Evolutionary conservation across 306 rosid species (phyloP).

Genomic region (Corylus americana): DNA sequence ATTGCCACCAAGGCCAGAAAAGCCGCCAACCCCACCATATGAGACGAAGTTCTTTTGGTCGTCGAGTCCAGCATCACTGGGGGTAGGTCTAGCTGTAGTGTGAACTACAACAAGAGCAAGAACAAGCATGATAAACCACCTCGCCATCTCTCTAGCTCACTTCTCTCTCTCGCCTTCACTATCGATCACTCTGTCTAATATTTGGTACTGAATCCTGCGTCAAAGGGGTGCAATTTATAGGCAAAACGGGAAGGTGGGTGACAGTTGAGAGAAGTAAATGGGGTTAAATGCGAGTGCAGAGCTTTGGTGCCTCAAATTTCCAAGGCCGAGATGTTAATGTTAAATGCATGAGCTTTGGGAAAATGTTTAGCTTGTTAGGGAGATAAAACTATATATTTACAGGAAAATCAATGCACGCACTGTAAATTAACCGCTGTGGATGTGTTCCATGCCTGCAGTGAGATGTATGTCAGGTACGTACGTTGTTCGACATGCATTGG

Average conservation of each 20-base stretch:
- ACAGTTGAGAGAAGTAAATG: constrained; percentile 61
- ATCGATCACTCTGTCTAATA: neutral
- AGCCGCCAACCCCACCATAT: constrained; percentile 65
- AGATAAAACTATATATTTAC: neutral
- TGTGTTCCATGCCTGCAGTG: neutral
- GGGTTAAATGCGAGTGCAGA: constrained; percentile 42
- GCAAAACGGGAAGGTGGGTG: constrained; percentile 16
- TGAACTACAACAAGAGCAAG: constrained; percentile 51
- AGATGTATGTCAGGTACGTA: neutral
- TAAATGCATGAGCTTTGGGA: neutral
- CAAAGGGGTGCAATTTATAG: constrained; percentile 30
- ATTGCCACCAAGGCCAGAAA: constrained; percentile 53
- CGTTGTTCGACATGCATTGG: neutral
- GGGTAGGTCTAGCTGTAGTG: constrained; percentile 50
- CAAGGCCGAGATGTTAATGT: neutral
- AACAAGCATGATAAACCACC: constrained; percentile 44
- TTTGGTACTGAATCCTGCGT: neutral
- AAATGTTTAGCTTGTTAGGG: neutral
- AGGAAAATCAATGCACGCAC: neutral
- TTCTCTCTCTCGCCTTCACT: neutral
- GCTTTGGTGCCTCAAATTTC: constrained; percentile 7
- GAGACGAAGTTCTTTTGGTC: constrained; percentile 71
- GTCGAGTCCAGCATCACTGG: constrained; percentile 42
- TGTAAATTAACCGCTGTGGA: neutral
- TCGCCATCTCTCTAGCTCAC: constrained; percentile 43